Base-by-base conservation (phyloP, 192 early-diverging fungal species). In the Coemansia javaensis region DNA sequence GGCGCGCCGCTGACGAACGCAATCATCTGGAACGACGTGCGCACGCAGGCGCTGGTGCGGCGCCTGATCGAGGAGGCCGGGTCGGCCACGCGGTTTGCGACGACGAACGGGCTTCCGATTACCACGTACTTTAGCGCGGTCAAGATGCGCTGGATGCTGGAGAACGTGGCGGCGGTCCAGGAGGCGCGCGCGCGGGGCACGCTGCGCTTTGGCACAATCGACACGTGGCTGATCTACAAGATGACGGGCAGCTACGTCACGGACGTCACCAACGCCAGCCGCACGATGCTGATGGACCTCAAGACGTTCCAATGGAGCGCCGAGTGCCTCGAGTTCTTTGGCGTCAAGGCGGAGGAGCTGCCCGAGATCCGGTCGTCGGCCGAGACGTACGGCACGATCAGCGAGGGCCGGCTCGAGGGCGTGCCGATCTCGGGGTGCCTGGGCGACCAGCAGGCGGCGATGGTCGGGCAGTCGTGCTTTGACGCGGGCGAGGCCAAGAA, bases 281-380 rank as follows among this genome's bases (percentile, higher is more conserved):
- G 93, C 41, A 97, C 93, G 3, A 93, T 93, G 91, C 75, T 97
- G 3, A 93, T 97, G 91, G 84, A 94, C 59, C 73, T 97, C 33
- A 63, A 82, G 20, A 79, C 81, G 23, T 74, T 91, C 38, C 45
- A 85, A 43, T 97, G 93, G 93, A 88, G 86, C 76, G 59, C 82
- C 8, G 68, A 88, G 50, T 62, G 78, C 39, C 70, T 84, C 36
- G 73, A 82, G 28, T 95, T 94, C 64, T 97, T 95, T 69, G 79
- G 73, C 27, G 36, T 93, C 40, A 65, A 78, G 35, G 63, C 63
- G 30, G 47, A 62, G 4, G 53, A 76, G 47, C 79, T 97, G 11
- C 91, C 93, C 18, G 76, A 81, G 57, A 92, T 97, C 50, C 76
- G 74, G 15, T 86, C 91, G 16, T 93, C 90, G 13, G 80, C 91